Base-by-base conservation (phyloP, 2,329 filamentous ascomycete species). In the Aspergillus candidus region DNA sequence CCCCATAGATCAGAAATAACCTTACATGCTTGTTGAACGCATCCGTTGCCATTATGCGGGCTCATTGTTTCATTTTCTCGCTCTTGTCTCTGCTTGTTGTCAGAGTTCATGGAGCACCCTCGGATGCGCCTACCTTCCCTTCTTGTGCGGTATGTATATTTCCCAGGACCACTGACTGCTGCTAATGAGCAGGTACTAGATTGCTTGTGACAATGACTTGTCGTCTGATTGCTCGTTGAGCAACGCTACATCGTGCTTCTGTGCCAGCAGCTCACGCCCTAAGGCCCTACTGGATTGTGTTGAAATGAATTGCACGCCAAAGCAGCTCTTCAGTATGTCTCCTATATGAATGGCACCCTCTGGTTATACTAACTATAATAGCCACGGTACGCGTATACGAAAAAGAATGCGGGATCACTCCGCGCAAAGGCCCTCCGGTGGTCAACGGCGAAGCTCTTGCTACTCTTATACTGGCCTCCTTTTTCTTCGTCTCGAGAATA, bases 401-500 rank as follows among this genome's bases (percentile, higher is more conserved):
- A 27, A 27, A 41, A 15, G 11, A 43, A 37, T 53, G 50, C 37
- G 27, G 44, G 30, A 12, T 49, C 8, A 33, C 43, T 29, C 30
- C 40, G 14, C 46, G 47, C 27, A 12, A 43, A 5, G 46, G 43
- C 4, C 43, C 35, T 10, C 46, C 41, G 6, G 43, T 43, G 17
- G 46, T 46, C 4, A 49, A 49, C 29, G 43, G 46, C 4, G 36
- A 45, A 2, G 43, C 42, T 6, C 38, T 53, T 1, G 33, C 44
- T 11, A 47, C 50, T 1, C 36, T 52, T 8, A 44, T 47, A 8
- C 36, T 54, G 11, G 47, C 50, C 3, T 47, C 47, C 1, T 17
- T 52, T 11, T 38, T 54, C 33, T 52, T 54, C 27, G 12, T 39
- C n/a, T 38, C 38, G 8, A 43, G 51, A 15, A 40, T 54, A 17